Evolutionary conservation across 768 basidiomycete species (phyloP).

Genomic region (Clitopilus passeckerianus): DNA sequence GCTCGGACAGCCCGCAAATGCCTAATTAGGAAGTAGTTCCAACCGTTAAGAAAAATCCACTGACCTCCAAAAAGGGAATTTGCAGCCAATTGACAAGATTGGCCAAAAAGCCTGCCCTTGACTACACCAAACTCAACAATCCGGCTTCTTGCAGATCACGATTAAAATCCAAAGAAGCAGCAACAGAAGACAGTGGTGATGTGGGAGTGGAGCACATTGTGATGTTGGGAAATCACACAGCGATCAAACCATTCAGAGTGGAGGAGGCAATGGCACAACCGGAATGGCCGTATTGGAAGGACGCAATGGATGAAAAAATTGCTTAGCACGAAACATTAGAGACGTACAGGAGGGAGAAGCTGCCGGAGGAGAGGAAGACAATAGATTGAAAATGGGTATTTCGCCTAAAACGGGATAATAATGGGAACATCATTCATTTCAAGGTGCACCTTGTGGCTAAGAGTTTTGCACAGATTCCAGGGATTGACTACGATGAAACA

Average conservation of each 20-base stretch:
- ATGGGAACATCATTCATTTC: conserved; percentile 22
- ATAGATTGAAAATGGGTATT: conserved; percentile 28
- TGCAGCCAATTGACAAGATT: too few relatives aligned
- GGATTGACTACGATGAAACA: conserved; percentile 27
- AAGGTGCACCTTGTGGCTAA: conserved; percentile 28
- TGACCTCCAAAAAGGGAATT: too few relatives aligned
- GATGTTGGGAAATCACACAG: not conserved
- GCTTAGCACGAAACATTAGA: conserved; percentile 19
- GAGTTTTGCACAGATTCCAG: conserved; percentile 31
- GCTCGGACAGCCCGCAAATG: too few relatives aligned
- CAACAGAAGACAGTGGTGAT: too few relatives aligned
- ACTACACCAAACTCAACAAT: not conserved
- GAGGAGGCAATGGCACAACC: conserved; percentile 4
- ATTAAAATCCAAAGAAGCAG: too few relatives aligned
- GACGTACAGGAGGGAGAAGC: conserved; percentile 20
- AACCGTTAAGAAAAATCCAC: too few relatives aligned
- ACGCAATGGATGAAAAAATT: conserved; percentile 20
- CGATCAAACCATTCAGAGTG: conserved; percentile 2
- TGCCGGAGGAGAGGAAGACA: conserved; percentile 16
- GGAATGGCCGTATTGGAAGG: conserved; percentile 12
- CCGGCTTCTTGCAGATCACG: too few relatives aligned
- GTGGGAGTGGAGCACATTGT: not conserved
- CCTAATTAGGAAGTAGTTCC: too few relatives aligned
- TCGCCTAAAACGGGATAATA: conserved; percentile 25
- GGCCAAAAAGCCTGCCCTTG: not conserved